Base-by-base conservation (phyloP, 306 rosid genomes). In the Cicer pinnatifidum region DNA sequence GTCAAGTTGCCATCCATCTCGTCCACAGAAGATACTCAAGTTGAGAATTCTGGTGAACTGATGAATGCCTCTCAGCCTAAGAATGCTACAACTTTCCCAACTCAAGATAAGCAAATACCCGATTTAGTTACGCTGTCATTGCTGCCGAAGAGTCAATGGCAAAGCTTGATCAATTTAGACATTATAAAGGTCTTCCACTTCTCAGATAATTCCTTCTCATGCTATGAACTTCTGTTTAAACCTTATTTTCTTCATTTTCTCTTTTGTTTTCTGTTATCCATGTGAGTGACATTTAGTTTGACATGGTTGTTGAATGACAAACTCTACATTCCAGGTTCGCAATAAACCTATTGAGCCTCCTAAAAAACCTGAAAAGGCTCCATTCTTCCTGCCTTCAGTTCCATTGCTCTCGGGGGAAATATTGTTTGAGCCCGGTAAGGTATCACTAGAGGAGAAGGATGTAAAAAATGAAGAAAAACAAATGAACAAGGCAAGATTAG, bases 121-220 rank as follows among this genome's bases (percentile, higher is more conserved):
- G 90, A 87, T 69, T 83, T 94, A 35, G 89, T 94, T 62, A 94
- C 97, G 44, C 93, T 94, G 45, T 91, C 97, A 15, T 67, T 92
- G 75, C 82, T 91, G 76, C 99, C 99, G 9, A 94, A 83, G 87
- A 89, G 96, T 78, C 99, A 88, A 84, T 91, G 99, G 99, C 97
- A 89, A 80, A 88, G 96, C 87, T 84, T 94, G 83, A 88, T 94
- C 82, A 88, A 87, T 83, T 88, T 94, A 43, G 99, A 91, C 84
- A 79, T 88, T 37, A 94, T 91, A 82, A 94, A 91, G 99, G 99
- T 94, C 59, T 16, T 76, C 76, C 75, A 38, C 77, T 59, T 58
- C 83, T 73, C 50, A 54, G 12, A 65, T 15, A 52, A 74, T 48
- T 82, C 75, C 17, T 77, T 82, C 71, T 87, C 72, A 40, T 82